Evolutionary conservation across 768 basidiomycete genomes (phyloP), one percentile per base, ranked within the genome.

Genomic region (Serendipita sp.): DNA sequence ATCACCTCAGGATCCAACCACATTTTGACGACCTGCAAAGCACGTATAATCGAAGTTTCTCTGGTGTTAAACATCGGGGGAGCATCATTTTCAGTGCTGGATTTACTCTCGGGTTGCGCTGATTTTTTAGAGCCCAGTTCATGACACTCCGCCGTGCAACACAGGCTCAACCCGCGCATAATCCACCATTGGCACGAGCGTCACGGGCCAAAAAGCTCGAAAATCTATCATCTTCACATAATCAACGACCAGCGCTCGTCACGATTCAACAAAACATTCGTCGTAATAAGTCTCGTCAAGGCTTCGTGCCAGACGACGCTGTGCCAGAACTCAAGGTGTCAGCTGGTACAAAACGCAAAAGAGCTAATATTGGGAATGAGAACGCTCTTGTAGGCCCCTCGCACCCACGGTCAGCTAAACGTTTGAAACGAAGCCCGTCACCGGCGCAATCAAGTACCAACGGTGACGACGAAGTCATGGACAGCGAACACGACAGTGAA

Each of bases 261-360:
- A 54, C 53, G 16, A 54, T 54, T 54, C 53, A 54, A 30, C 53
- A 54, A 16, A 54, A 54, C 53, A 54, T 28, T 54, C 53, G 53
- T 54, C 53, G 53, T 32, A 54, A 54, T 32, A 54, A 54, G 53
- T 28, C 53, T 54, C 53, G 53, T 54, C 53, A 11, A n/a, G 53
- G 53, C 53, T 11, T 54, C 32, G 53, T 54, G 53, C 53, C 53
- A 54, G 53, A 54, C 53, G 53, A 54, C 32, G 53, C 16, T 11
- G 53, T 32, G 30, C 53, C 53, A 16, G 45, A 13, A 13, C 11
- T 1, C 45, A 46, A 46, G 45, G 18, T 46, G 13, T 54, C 53
- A 13, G 53, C 30, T 16, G 53, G 53, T 13, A 13, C 53, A 54
- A 54, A 54, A 28, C 53, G 53, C 11, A 54, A 54, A 28, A 15